Percentiles rank a stretch among this genome's conserved stretches.
phyloP scores from a whole-genome alignment of 2,329 filamentous ascomycete genomes.

The Thelonectria discophora region DNA sequence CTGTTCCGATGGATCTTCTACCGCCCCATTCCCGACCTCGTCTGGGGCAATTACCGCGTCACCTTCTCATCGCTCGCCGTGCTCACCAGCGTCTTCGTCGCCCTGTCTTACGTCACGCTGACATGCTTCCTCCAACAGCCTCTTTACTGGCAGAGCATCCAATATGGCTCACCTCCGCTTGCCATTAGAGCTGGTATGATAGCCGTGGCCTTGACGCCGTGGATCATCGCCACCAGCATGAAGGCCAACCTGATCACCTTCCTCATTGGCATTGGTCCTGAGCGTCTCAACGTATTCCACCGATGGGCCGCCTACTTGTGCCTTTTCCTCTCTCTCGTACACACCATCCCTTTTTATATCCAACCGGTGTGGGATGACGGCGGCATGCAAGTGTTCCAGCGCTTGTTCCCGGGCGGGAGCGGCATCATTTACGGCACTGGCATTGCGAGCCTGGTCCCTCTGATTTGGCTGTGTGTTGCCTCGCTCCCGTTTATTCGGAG shows the following conservation, averaged over 20 bases:
- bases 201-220: constrained; percentile 88
- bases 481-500: constrained; percentile 82
- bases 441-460: constrained; percentile 80
- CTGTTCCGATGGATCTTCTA: constrained; percentile 90
- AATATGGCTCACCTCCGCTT: constrained; percentile 85
- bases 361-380: constrained; percentile 86
- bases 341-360: constrained; percentile 89
- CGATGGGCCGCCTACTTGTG: constrained; percentile 91
- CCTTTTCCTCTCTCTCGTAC: constrained; percentile 81
- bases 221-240: constrained; percentile 89
- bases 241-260: constrained; percentile 88
- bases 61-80: constrained; percentile 84
- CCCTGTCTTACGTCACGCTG: constrained; percentile 76
- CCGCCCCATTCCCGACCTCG: constrained; percentile 79
- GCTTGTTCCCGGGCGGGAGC: constrained; percentile 71
- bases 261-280: constrained; percentile 89
- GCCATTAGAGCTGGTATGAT: constrained; percentile 92
- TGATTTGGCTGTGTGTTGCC: constrained; percentile 84
- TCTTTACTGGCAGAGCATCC: constrained; percentile 88
- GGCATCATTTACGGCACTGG: constrained; percentile 87
- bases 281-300: constrained; percentile 91
- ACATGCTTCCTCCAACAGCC: constrained; percentile 90
- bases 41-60: constrained; percentile 72
- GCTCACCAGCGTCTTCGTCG: constrained; percentile 71
- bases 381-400: constrained; percentile 74